A percentile compares a stretch with the other conserved stretches of the same genome.
Conservation (phyloP, 1,284 basidiomycete genomes). For the Paramarasmius palmivorus region DNA sequence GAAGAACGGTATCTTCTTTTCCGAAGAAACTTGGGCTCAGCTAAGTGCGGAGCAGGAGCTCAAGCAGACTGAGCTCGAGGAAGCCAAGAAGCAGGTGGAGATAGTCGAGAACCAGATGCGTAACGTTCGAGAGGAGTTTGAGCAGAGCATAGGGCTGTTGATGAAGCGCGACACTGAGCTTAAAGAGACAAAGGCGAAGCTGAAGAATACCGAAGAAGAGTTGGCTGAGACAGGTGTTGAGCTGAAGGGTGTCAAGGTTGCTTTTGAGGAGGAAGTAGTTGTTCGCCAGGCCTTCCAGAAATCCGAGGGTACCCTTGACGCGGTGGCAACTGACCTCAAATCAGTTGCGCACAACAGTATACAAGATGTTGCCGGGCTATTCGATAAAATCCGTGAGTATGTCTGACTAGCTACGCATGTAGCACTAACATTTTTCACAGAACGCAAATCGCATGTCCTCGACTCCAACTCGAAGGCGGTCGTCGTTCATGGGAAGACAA, state of each 20-base stretch:
- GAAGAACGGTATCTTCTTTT: conserved; percentile 94
- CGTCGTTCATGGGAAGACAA: conserved; percentile 57
- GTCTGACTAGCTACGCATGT: neutral
- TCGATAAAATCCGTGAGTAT: conserved; percentile 79
- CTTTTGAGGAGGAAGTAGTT: conserved; percentile 76
- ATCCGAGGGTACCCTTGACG: conserved; percentile 73
- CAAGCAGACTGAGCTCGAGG: conserved; percentile 73
- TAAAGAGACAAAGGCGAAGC: conserved; percentile 57
- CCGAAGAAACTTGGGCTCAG: conserved; percentile 86
- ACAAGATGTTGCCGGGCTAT: conserved; percentile 72
- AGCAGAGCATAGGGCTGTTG: conserved; percentile 80
- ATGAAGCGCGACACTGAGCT: conserved; percentile 78
- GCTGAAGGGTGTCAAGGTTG: conserved; percentile 52
- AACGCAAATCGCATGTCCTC: conserved; percentile 74
- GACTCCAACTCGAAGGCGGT: conserved; percentile 69
- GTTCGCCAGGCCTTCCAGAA: conserved; percentile 76
- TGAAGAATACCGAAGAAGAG: conserved; percentile 56
- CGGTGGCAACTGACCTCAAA: conserved; percentile 71
- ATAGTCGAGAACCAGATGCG: conserved; percentile 83
- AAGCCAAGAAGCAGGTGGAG: conserved; percentile 80
- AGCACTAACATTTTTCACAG: conserved; percentile 38
- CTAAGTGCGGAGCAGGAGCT: conserved; percentile 78
- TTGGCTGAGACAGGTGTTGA: conserved; percentile 56
- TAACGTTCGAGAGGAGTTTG: conserved; percentile 85
- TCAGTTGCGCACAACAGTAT: conserved; percentile 68